phyloP scores from a whole-genome alignment of 2,329 filamentous ascomycete genomes.

The Madurella mycetomatis region DNA sequence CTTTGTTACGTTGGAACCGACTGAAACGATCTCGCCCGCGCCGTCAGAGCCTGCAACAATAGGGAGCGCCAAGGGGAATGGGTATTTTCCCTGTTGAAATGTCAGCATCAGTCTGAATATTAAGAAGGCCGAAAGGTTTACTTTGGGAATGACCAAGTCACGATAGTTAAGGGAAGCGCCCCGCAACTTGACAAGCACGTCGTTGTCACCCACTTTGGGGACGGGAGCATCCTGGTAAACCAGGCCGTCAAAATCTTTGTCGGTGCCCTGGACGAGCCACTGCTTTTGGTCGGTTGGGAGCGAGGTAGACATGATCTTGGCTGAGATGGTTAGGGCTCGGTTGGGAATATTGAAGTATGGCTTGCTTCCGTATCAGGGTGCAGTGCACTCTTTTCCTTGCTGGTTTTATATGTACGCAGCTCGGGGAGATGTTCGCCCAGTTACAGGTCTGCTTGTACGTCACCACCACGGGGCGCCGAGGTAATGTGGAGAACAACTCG shows the following conservation, averaged over 20 bases:
- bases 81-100: constrained; percentile 39
- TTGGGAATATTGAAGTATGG: too few species aligned
- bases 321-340: too few species aligned
- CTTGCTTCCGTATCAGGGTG: too few species aligned
- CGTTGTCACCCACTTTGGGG: constrained; percentile 61
- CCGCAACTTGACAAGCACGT: constrained; percentile 65
- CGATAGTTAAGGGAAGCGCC: constrained; percentile 53
- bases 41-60: constrained; percentile 51
- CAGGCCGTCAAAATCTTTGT: constrained; percentile 57
- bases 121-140: constrained; percentile 3
- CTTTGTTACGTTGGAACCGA: constrained; percentile 45
- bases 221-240: constrained; percentile 49
- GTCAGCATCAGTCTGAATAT: neutral
- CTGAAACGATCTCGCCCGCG: constrained; percentile 49
- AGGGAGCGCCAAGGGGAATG: constrained; percentile 38
- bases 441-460: too few species aligned
- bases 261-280: constrained; percentile 51
- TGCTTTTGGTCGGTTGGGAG: constrained; percentile 43
- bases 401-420: too few species aligned
- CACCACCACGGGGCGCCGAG: too few species aligned
- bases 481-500: too few species aligned
- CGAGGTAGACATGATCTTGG: constrained; percentile 13
- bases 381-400: too few species aligned
- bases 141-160: constrained; percentile 46
- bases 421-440: too few species aligned